phyloP scores from a whole-genome alignment of 2,329 filamentous ascomycete genomes.

The Alternaria metachromatica region DNA sequence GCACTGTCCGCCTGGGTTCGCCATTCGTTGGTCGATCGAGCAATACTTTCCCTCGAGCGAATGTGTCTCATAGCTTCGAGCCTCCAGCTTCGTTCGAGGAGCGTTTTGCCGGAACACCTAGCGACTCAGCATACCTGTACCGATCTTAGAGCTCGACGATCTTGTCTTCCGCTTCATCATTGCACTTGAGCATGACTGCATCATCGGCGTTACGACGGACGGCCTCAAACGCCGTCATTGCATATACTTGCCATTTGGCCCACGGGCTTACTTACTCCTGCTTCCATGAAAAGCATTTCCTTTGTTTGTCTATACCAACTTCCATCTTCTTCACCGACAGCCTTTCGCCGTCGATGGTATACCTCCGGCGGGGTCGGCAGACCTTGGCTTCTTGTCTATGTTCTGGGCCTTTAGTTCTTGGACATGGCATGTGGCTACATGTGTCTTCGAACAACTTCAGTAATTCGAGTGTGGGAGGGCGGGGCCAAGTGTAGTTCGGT shows the following conservation, averaged over 20 bases:
- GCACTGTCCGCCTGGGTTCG: constrained; percentile 55
- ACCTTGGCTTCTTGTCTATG: constrained; percentile 16
- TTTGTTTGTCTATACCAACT: constrained; percentile 39
- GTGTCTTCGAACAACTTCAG: constrained; percentile 31
- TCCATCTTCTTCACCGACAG: constrained; percentile 23
- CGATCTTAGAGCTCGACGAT: constrained; percentile 29
- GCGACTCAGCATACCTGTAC: constrained; percentile 30
- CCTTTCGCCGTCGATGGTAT: constrained; percentile 18
- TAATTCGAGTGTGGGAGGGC: constrained; percentile 25
- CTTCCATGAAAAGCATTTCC: constrained; percentile 40
- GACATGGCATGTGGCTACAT: constrained; percentile 38
- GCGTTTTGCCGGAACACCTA: constrained; percentile 42
- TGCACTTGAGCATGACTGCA: constrained; percentile 36
- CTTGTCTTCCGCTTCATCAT: constrained; percentile 27
- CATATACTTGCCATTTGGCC: constrained; percentile 29
- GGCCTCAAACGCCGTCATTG: constrained; percentile 28
- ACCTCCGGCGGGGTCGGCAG: constrained; percentile 12
- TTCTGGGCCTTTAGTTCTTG: constrained; percentile 28
- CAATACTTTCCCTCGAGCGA: constrained; percentile 57
- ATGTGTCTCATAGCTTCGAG: constrained; percentile 47
- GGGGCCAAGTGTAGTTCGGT: not conserved
- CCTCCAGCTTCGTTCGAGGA: constrained; percentile 49
- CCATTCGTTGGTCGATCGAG: constrained; percentile 53
- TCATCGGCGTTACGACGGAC: constrained; percentile 43
- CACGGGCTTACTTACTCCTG: constrained; percentile 25